phyloP scores from a whole-genome alignment of 225 moss, liverwort and hornwort genomes.

The Climacium dendroides region DNA sequence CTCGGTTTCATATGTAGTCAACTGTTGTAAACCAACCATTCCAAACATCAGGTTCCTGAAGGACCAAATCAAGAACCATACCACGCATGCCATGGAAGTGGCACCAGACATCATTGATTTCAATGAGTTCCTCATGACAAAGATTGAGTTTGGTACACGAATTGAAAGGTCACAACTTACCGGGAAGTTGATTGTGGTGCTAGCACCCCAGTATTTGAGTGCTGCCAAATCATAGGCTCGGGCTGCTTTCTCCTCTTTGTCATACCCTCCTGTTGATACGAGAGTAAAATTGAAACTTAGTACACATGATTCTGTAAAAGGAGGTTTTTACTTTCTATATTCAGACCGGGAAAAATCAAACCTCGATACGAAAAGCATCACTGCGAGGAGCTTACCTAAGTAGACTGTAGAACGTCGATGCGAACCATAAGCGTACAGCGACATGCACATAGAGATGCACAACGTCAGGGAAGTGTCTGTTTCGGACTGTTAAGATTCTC shows the following conservation, averaged over 20 bases:
- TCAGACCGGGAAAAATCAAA: not conserved
- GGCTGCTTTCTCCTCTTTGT: conserved; percentile 97
- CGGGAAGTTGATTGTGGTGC: conserved; percentile 96
- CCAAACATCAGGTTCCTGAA: not conserved
- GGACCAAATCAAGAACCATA: not conserved
- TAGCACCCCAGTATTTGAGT: conserved; percentile 95
- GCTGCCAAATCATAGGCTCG: conserved; percentile 96
- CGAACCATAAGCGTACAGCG: not conserved
- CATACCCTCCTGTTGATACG: conserved; percentile 68
- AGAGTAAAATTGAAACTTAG: not conserved
- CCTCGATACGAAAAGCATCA: not conserved
- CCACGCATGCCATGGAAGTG: not conserved
- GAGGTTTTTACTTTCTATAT: not conserved
- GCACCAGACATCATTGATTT: not conserved
- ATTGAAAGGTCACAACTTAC: conserved; percentile 9
- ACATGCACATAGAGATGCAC: conserved; percentile 9
- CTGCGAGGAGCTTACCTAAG: conserved; percentile 22
- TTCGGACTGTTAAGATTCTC: not conserved
- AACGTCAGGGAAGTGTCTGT: not conserved
- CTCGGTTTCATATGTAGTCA: conserved; percentile 77
- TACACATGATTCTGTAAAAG: not conserved
- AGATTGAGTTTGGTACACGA: not conserved
- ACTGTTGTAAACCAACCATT: conserved; percentile 10
- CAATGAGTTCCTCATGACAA: not conserved
- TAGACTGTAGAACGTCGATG: conserved; percentile 38